phyloP scores from a whole-genome alignment of 768 basidiomycete genomes.

The Trametes cingulata region DNA sequence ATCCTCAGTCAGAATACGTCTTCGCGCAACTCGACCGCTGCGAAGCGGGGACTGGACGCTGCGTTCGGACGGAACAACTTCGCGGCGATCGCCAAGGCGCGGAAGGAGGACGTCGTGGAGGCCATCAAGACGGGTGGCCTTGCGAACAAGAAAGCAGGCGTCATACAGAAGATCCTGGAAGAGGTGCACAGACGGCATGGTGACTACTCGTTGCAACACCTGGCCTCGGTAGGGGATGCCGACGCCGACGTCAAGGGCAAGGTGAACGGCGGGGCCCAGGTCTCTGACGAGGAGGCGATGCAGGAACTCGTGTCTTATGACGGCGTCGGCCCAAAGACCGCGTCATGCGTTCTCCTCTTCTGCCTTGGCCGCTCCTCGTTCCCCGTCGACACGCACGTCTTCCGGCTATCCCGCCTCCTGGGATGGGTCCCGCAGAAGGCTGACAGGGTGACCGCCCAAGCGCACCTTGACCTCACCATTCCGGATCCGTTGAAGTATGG shows the following conservation, averaged over 20 bases:
- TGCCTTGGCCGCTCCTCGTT: conserved; percentile 61
- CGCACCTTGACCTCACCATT: conserved; percentile 53
- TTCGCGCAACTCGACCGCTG: conserved; percentile 47
- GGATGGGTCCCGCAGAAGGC: conserved; percentile 51
- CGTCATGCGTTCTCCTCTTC: conserved; percentile 62
- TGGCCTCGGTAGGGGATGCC: conserved; percentile 34
- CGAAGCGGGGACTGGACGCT: conserved; percentile 49
- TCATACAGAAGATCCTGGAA: conserved; percentile 49
- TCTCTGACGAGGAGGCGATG: conserved; percentile 54
- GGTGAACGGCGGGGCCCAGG: conserved; percentile 10
- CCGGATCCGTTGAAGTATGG: conserved; percentile 57
- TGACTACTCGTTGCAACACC: conserved; percentile 58
- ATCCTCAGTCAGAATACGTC: conserved; percentile 65
- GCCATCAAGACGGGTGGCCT: conserved; percentile 57
- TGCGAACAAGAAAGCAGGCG: conserved; percentile 59
- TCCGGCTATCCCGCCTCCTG: conserved; percentile 50
- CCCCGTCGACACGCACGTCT: conserved; percentile 67
- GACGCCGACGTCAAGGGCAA: conserved; percentile 18
- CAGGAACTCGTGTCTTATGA: conserved; percentile 54
- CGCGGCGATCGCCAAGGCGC: conserved; percentile 47
- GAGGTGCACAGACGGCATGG: conserved; percentile 49
- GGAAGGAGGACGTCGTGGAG: conserved; percentile 43
- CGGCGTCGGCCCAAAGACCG: conserved; percentile 66
- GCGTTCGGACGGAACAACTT: conserved; percentile 54
- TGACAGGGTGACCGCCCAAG: conserved; percentile 54